A percentile compares a stretch with the other conserved stretches of the same genome.
phyloP scores from a whole-genome alignment of 352 stramenopile species.

The Sclerospora graminicola region DNA sequence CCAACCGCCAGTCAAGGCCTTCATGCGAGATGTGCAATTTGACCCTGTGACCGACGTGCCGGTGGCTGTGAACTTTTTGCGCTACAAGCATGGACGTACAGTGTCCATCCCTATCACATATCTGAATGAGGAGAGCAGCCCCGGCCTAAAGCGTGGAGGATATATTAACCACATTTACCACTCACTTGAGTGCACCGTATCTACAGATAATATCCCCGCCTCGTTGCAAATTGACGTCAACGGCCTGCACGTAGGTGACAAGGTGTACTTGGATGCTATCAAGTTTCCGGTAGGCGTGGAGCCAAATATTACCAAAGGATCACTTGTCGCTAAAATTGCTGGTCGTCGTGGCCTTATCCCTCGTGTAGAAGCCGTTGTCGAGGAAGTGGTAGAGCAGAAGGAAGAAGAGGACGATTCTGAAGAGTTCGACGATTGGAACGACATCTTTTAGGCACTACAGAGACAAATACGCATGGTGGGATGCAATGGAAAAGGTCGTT shows the following conservation, averaged over 20 bases:
- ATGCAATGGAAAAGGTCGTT: too few relatives aligned
- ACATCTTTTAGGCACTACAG: constrained; percentile 65
- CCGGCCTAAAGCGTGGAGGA: constrained; percentile 90
- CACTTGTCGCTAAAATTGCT: constrained; percentile 78
- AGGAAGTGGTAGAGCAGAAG: constrained; percentile 61
- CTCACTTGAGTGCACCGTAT: constrained; percentile 71
- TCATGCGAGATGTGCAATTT: constrained; percentile 83
- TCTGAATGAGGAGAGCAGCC: constrained; percentile 89
- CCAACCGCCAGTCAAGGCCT: constrained; percentile 55
- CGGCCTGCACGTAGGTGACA: constrained; percentile 77
- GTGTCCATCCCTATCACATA: constrained; percentile 88
- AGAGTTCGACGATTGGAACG: constrained; percentile 83
- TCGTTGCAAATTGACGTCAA: constrained; percentile 82
- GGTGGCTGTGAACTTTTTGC: constrained; percentile 87
- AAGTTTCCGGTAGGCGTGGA: constrained; percentile 68
- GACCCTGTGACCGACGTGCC: constrained; percentile 75
- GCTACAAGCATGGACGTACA: constrained; percentile 86
- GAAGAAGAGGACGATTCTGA: constrained; percentile 53
- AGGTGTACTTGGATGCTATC: constrained; percentile 69
- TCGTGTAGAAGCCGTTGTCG: constrained; percentile 48
- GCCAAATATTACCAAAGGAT: constrained; percentile 45
- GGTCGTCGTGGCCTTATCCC: constrained; percentile 79
- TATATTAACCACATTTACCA: constrained; percentile 90
- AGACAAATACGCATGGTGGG: too few relatives aligned
- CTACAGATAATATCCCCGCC: constrained; percentile 60